Conservation (phyloP, 202 grass and related monocot genomes). For the Zoysia matrella region DNA sequence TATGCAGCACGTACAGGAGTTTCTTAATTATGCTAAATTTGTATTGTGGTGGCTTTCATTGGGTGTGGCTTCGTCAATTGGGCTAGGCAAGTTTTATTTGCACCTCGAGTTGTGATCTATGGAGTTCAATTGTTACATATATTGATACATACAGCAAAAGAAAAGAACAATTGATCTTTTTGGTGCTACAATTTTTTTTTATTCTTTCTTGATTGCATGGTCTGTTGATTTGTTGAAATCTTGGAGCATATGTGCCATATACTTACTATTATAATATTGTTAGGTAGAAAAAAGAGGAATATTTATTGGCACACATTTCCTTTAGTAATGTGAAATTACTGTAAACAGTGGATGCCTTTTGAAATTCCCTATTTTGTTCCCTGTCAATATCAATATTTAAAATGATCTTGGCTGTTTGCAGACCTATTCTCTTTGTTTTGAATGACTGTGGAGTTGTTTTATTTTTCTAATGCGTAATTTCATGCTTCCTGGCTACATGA, state of each 20-base stretch:
- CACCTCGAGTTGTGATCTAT: not conserved
- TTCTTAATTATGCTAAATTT: constrained; percentile 80
- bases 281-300: not conserved
- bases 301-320: not conserved
- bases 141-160: not conserved
- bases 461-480: too few relatives aligned
- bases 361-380: not conserved
- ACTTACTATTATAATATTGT: not conserved
- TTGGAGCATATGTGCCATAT: constrained; percentile 5
- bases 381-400: not conserved
- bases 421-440: constrained; percentile 1
- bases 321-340: constrained; percentile 13
- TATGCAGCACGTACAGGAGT: constrained; percentile 83
- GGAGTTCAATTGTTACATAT: not conserved
- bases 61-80: constrained; percentile 93
- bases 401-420: not conserved
- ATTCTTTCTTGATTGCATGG: not conserved
- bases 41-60: constrained; percentile 89
- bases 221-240: not conserved
- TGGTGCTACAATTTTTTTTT: not conserved
- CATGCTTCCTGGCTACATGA: constrained; percentile 5
- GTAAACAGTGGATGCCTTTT: not conserved
- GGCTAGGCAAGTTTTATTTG: constrained; percentile 75
- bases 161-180: not conserved
- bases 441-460: too few relatives aligned